A percentile compares a stretch with the other conserved stretches of the same genome.
These are phyloP conservation scores for Xerocomellus amylosporus DNA, from an alignment of 768 basidiomycete species.

Conservation along the genomic window DNA sequence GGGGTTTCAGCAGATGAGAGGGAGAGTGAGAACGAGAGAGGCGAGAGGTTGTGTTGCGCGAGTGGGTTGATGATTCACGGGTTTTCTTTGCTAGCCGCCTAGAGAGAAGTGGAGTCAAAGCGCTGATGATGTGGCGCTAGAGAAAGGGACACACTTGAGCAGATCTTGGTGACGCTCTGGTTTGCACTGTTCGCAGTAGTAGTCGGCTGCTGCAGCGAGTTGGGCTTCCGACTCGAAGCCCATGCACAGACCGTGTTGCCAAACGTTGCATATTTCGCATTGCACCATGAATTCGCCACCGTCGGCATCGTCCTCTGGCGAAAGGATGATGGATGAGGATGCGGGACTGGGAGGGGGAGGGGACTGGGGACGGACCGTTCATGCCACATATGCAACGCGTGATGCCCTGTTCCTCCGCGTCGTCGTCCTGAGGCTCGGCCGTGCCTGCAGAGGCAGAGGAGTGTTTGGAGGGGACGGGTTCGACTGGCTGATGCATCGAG, in stretches of 20 bases:
- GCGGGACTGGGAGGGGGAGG: conserved; percentile 5
- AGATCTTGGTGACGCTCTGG: conserved; percentile 84
- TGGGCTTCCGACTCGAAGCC: conserved; percentile 79
- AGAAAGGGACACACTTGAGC: conserved; percentile 58
- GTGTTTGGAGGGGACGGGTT: conserved; percentile 27
- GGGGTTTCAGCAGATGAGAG: conserved; percentile 54
- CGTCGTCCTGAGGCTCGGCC: conserved; percentile 40
- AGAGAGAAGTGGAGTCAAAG: conserved; percentile 17
- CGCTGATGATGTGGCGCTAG: conserved; percentile 13
- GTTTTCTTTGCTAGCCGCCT: conserved; percentile 64
- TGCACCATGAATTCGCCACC: conserved; percentile 97
- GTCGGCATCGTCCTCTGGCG: conserved; percentile 69
- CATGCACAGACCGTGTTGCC: conserved; percentile 98
- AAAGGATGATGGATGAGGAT: conserved; percentile 26
- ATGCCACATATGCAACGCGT: conserved; percentile 88
- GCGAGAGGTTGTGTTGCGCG: conserved; percentile 59
- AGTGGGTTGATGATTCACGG: conserved; percentile 62
- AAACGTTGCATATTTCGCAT: conserved; percentile 95
- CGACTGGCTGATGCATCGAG: conserved; percentile 30
- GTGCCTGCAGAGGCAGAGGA: conserved; percentile 33
- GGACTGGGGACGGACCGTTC: conserved; percentile 51
- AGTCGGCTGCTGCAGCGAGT: conserved; percentile 74
- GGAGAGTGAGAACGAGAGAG: conserved; percentile 78
- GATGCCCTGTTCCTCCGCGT: conserved; percentile 51
- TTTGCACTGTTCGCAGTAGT: conserved; percentile 91